A percentile compares a stretch with the other conserved stretches of the same genome.
Evolutionary conservation across 2,329 filamentous ascomycete genomes (phyloP).

Genomic region (Sporothrix brasiliensis): DNA sequence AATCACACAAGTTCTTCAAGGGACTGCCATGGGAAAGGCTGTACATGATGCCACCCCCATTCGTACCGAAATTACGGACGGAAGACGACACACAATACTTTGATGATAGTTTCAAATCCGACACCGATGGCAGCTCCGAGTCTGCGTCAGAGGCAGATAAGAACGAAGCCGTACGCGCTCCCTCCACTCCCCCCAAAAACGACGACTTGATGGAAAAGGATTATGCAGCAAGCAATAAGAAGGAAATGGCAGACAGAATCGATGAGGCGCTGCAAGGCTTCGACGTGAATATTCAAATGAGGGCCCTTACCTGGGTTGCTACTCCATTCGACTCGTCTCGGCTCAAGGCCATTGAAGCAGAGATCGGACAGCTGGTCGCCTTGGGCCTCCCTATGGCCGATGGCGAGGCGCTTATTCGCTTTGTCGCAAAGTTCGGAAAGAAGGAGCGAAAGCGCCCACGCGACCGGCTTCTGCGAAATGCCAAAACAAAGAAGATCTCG

Average conservation of each 20-base stretch:
- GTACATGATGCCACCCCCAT: conserved; percentile 72
- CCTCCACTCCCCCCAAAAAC: neutral
- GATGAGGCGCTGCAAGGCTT: conserved; percentile 13
- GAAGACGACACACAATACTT: conserved; percentile 86
- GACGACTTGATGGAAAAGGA: neutral
- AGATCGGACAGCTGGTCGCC: conserved; percentile 48
- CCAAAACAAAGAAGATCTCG: conserved; percentile 64
- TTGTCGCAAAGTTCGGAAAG: conserved; percentile 55
- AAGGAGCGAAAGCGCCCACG: conserved; percentile 77
- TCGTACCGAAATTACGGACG: conserved; percentile 71
- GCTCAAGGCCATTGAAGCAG: conserved; percentile 54
- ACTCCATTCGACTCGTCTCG: conserved; percentile 54
- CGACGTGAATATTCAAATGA: conserved; percentile 43
- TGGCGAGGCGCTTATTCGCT: conserved; percentile 53
- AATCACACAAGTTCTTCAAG: conserved; percentile 82
- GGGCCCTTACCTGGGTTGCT: conserved; percentile 52
- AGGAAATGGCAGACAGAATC: neutral
- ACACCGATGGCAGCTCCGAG: conserved; percentile 42
- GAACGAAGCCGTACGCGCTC: neutral
- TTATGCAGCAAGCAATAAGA: neutral
- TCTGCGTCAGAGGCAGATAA: neutral
- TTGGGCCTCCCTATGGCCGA: conserved; percentile 43
- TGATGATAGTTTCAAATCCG: conserved; percentile 72
- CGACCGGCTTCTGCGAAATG: conserved; percentile 83
- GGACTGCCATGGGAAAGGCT: conserved; percentile 77